Conservation (phyloP, 2,329 filamentous ascomycete species). For the Talaromyces funiculosus region DNA sequence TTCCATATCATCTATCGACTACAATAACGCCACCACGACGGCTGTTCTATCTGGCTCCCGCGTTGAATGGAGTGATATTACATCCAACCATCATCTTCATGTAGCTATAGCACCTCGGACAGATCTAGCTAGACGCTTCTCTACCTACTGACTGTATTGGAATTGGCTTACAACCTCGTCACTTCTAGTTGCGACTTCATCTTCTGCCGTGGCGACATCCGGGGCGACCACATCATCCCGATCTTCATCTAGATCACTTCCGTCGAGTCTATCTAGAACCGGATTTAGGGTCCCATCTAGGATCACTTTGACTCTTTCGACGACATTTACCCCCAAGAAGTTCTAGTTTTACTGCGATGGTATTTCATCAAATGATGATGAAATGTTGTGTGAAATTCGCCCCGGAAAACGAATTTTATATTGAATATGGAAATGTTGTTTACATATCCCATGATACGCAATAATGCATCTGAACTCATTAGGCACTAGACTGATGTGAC, state of each 20-base stretch:
- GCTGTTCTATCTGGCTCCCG: conserved; percentile 16
- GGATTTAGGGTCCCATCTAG: not conserved
- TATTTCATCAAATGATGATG: not conserved
- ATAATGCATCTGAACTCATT: not conserved
- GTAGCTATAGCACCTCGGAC: not conserved
- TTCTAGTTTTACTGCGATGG: not conserved
- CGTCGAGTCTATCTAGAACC: not conserved
- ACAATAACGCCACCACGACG: conserved; percentile 15
- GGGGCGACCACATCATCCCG: not conserved
- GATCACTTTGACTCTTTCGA: not conserved
- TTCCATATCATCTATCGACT: conserved; percentile 17
- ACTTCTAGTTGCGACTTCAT: not conserved
- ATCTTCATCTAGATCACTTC: not conserved
- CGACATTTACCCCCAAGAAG: not conserved
- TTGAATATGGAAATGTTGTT: not conserved
- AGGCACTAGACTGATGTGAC: not conserved
- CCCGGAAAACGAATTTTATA: not conserved
- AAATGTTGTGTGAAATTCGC: not conserved
- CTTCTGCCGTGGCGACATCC: not conserved
- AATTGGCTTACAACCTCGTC: conserved; percentile 3
- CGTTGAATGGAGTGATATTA: conserved; percentile 18
- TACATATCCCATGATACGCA: not conserved
- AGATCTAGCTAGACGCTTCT: not conserved
- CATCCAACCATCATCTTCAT: conserved; percentile 20
- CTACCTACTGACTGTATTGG: conserved; percentile 8